Conservation (phyloP, 176 grass and related monocot species). For the Oryza nivara region DNA sequence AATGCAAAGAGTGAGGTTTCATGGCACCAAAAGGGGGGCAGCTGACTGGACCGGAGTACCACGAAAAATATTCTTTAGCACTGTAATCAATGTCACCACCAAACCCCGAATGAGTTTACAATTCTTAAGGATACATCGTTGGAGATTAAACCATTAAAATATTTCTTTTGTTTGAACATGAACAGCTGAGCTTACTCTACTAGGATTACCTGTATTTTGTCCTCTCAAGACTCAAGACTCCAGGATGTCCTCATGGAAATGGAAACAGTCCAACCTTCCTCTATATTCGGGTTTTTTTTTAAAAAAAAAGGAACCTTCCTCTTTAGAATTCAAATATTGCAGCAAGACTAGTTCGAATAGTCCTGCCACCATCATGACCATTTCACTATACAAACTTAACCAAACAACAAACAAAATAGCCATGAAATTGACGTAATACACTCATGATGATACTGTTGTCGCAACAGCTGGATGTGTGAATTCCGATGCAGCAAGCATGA, state of each 20-base stretch:
- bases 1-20: neutral
- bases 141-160: neutral
- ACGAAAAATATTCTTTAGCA: neutral
- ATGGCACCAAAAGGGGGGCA: neutral
- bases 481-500: conserved; percentile 32
- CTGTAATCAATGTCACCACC: neutral
- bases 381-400: neutral
- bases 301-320: neutral
- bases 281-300: no score
- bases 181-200: neutral
- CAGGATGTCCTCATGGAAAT: neutral
- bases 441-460: neutral
- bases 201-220: neutral
- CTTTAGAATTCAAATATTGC: neutral
- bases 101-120: conserved; percentile 3
- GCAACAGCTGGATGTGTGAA: neutral
- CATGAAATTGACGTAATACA: neutral
- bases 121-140: conserved; percentile 21
- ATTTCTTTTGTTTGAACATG: neutral
- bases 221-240: neutral
- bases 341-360: neutral
- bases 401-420: neutral
- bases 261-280: conserved; percentile 9
- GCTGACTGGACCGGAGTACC: neutral
- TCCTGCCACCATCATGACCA: no score